Base-by-base conservation (phyloP, 2,329 filamentous ascomycete genomes). In the Ophiostoma tasmaniense region DNA sequence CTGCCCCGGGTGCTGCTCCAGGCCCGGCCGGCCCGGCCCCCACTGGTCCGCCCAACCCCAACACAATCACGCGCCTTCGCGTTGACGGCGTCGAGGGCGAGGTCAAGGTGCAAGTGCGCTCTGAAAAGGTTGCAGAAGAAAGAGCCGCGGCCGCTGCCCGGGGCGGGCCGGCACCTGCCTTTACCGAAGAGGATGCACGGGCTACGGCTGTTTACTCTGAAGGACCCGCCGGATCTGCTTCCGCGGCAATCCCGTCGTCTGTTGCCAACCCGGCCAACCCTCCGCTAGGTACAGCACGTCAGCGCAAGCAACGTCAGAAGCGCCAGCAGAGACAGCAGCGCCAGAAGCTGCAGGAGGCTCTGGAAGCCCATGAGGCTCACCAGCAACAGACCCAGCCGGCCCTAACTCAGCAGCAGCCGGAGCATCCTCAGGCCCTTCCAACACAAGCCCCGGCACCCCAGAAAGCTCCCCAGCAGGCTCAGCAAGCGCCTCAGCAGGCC, bases 1-100 rank as follows among this genome's bases (percentile, higher is more conserved):
- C 11, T 45, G 42, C 11, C 25, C 39, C n/a, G 22, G 62, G 11
- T 45, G 42, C 11, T 25, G 52, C n/a, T 22, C 37, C 8, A 11
- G 35, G 33, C 45, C 61, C 22, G 25, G 25, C 52, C 30, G 55
- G 7, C 30, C 6, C 39, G 28, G 14, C 45, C 42, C 22, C 42
- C 17, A 55, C 66, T 13, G 64, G 22, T 20, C 42, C 42, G 1
- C n/a, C 25, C 1, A 42, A 52, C 28, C 50, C 66, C 6, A 61
- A 42, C 45, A 67, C 45, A 13, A 55, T 68, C 25, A 81, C 80
- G 59, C 82, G 79, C 39, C 78, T 87, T 1, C 78, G 82, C 39
- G 80, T 87, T 28, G 84, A 87, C 69, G 85, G 85, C 64, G 81
- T 87, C 11, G 79, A 81, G 17, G 85, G 84, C 20, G 84, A 87